Conservation (phyloP, 2,329 filamentous ascomycete genomes). For the Aspergillus glaucus region DNA sequence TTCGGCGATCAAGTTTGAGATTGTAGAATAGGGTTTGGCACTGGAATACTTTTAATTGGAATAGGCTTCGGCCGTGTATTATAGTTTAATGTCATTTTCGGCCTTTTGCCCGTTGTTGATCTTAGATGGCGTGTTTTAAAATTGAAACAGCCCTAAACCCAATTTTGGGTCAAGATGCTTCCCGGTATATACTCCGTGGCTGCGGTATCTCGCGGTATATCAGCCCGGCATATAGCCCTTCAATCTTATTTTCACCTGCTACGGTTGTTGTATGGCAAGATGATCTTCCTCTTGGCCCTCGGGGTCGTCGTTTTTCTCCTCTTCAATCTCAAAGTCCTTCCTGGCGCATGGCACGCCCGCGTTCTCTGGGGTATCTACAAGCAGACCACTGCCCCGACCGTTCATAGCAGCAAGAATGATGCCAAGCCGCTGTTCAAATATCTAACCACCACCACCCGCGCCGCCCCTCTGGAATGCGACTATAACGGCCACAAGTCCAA, state of each 20-base stretch:
- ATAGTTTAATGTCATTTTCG: background rate
- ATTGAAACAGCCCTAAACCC: no score
- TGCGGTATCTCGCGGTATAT: no score
- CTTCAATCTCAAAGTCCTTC: conserved; percentile 3
- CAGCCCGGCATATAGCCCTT: no score
- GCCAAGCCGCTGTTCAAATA: conserved; percentile 1
- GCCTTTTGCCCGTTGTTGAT: no score
- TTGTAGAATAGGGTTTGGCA: conserved; percentile 11
- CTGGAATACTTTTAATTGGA: background rate
- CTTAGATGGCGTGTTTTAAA: no score
- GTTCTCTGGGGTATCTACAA: conserved; percentile 1
- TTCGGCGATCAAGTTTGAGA: conserved; percentile 20
- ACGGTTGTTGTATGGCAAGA: background rate
- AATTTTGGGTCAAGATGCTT: no score
- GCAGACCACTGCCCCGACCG: conserved; percentile 1
- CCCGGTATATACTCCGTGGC: no score
- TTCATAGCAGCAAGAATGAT: background rate
- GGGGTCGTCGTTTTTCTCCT: background rate
- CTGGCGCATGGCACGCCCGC: conserved; percentile 7
- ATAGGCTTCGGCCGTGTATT: background rate
- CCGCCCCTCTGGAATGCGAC: conserved; percentile 11
- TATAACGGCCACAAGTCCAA: conserved; percentile 17
- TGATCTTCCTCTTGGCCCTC: background rate
- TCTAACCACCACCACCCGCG: conserved; percentile 1
- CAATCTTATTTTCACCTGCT: no score